Evolutionary conservation across 768 basidiomycete species (phyloP).

Genomic region (Amanita inopinata): DNA sequence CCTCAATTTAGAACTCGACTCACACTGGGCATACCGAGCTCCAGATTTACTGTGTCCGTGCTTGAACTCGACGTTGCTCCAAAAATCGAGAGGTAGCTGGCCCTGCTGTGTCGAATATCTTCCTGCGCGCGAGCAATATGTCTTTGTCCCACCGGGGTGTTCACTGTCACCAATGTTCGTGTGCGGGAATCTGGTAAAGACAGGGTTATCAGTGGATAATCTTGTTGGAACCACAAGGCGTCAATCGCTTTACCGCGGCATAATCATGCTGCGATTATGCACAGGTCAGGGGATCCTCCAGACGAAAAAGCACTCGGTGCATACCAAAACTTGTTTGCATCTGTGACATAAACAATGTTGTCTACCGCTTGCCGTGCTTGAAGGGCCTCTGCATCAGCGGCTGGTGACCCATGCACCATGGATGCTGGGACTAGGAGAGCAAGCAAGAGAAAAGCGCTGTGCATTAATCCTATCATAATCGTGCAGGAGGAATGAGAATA

Average conservation of each 20-base stretch:
- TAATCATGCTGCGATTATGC: slow-evolving; percentile 28
- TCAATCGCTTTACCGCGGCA: slow-evolving; percentile 27
- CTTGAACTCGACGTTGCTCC: slow-evolving; percentile 39
- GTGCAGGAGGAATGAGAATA: no score
- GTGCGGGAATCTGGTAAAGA: slow-evolving; percentile 26
- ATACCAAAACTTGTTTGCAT: slow-evolving; percentile 34
- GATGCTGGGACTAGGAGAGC: background rate
- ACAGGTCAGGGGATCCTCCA: background rate
- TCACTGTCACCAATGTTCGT: slow-evolving; percentile 51
- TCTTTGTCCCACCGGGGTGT: slow-evolving; percentile 43
- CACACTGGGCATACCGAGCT: slow-evolving; percentile 35
- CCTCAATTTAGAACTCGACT: slow-evolving; percentile 11
- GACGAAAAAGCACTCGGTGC: slow-evolving; percentile 12
- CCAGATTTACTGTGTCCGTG: slow-evolving; percentile 31
- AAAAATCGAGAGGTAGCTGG: slow-evolving; percentile 34
- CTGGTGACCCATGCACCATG: background rate
- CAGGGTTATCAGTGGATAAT: background rate
- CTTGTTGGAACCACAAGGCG: background rate
- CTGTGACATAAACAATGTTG: slow-evolving; percentile 43
- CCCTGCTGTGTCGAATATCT: slow-evolving; percentile 33
- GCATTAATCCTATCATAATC: background rate
- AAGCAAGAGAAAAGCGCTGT: background rate
- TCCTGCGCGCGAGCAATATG: slow-evolving; percentile 40
- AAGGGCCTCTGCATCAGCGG: slow-evolving; percentile 8
- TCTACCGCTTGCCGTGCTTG: slow-evolving; percentile 26